Base-by-base conservation (phyloP, 495 filamentous ascomycete species). In the Penicillium dipodomyicola region DNA sequence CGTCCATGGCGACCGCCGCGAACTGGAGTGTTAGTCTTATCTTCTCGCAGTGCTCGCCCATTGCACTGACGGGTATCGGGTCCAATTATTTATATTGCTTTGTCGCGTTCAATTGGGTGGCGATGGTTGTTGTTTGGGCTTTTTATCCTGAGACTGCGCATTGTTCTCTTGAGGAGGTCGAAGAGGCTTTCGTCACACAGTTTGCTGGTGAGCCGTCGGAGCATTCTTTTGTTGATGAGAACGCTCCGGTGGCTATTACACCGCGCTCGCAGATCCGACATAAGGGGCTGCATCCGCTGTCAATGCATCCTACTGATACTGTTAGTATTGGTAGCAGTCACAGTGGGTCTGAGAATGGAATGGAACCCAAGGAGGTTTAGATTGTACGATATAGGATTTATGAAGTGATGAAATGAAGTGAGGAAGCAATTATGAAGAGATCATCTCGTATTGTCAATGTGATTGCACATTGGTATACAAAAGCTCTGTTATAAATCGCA, bases 21-120 rank as follows among this genome's bases (percentile, higher is more conserved):
- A 82, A 83, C 60, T 83, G 82, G 71, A 77, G 72, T 46, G 65
- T 82, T 15, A 83, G 78, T 51, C 65, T 83, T 54, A 54, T 84
- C 30, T 81, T 84, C 51, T 77, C 76, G 8, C 83, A 84, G 57
- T 80, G 75, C 50, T 76, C 80, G 8, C 83, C 83, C 0, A 77
- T 82, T 42, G 81, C 80, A 0, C 61, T 84, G 30, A 72, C 69
- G 0, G 57, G 49, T 4, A 66, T 83, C 14, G 77, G 76, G 0
- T 80, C 73, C 55, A 73, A 73, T 20, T 84, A 80, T 56, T 82
- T 82, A 25, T 81, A 81, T 39, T 72, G 78, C 12, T 84, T 83
- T 61, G 70, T 79, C n/a, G 77, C 69, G 0, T 80, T 77, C 44
- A 84, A 82, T 37, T 72, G 73, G 51, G 68, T 70, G 20, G 79